A percentile compares a stretch with the other conserved stretches of the same genome.
phyloP scores from a whole-genome alignment of 768 basidiomycete species.

The Symmetrospora coprosmae region DNA sequence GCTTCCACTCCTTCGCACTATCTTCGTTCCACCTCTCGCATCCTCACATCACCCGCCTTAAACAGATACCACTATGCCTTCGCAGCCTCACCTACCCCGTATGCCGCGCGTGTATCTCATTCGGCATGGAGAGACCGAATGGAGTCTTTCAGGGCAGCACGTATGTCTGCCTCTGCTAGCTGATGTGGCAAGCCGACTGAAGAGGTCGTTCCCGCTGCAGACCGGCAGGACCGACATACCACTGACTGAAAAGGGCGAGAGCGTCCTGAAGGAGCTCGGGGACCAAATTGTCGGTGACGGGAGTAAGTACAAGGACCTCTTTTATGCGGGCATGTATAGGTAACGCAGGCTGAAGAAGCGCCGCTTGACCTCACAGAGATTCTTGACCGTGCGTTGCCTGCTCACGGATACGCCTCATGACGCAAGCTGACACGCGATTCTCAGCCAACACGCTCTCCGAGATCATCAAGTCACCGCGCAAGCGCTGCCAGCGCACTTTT shows the following conservation, averaged over 20 bases:
- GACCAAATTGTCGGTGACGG: conserved; percentile 13
- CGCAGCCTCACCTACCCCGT: conserved; percentile 20
- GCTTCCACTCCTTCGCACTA: too few relatives aligned
- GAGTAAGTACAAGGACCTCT: neutral
- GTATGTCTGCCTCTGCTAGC: neutral
- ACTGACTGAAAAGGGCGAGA: conserved; percentile 13
- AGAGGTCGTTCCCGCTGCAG: neutral
- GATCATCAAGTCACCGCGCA: conserved; percentile 19
- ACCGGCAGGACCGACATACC: conserved; percentile 16
- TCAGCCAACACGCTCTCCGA: conserved; percentile 6
- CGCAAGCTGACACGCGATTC: neutral
- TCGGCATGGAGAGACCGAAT: conserved; percentile 13
- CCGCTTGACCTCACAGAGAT: neutral
- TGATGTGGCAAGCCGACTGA: neutral
- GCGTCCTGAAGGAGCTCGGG: neutral
- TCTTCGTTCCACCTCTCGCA: too few relatives aligned
- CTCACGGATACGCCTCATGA: neutral
- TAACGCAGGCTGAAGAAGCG: neutral
- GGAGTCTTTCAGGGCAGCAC: conserved; percentile 17
- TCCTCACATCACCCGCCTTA: too few relatives aligned
- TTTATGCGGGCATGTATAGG: neutral
- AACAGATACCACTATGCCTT: conserved; percentile 8
- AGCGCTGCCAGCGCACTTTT: conserved; percentile 12
- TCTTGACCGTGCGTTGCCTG: neutral
- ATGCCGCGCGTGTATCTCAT: conserved; percentile 19